phyloP scores from a whole-genome alignment of 768 basidiomycete genomes.

The Auriscalpium orientale region DNA sequence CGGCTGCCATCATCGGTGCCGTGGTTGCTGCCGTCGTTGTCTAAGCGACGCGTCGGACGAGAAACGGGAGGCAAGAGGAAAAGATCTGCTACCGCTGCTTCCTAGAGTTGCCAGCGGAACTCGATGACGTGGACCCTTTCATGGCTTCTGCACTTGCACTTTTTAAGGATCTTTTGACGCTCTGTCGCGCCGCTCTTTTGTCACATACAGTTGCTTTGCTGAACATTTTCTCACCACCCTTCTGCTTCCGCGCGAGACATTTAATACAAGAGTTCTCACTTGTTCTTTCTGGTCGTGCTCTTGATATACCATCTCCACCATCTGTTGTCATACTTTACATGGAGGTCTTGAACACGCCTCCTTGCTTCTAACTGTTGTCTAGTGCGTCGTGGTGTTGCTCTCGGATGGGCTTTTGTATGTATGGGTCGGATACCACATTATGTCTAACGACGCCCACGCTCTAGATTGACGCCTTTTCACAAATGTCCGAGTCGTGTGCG shows the following conservation, averaged over 20 bases:
- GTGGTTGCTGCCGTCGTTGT: slow-evolving; percentile 32
- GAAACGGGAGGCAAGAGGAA: background rate
- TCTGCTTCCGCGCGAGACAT: slow-evolving; percentile 2
- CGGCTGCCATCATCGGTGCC: slow-evolving; percentile 32
- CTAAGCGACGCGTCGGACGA: slow-evolving; percentile 15
- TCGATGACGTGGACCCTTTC: slow-evolving; percentile 2
- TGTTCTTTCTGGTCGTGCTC: background rate
- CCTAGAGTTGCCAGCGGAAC: background rate
- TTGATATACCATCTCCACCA: background rate
- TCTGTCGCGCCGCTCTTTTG: background rate
- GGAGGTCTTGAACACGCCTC: background rate
- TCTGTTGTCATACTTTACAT: background rate
- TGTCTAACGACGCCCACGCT: too few relatives aligned
- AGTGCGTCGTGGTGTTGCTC: too few relatives aligned
- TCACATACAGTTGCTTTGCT: background rate
- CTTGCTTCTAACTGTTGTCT: background rate
- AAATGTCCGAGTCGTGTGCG: too few relatives aligned
- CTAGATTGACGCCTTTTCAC: too few relatives aligned
- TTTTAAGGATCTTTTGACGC: background rate
- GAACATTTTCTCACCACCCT: background rate
- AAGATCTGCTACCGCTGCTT: too few relatives aligned
- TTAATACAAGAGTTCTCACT: slow-evolving; percentile 4
- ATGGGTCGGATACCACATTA: too few relatives aligned
- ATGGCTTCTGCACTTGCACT: background rate
- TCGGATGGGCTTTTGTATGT: too few relatives aligned